phyloP scores from a whole-genome alignment of 2,329 filamentous ascomycete genomes.

The Aureobasidium melanogenum region DNA sequence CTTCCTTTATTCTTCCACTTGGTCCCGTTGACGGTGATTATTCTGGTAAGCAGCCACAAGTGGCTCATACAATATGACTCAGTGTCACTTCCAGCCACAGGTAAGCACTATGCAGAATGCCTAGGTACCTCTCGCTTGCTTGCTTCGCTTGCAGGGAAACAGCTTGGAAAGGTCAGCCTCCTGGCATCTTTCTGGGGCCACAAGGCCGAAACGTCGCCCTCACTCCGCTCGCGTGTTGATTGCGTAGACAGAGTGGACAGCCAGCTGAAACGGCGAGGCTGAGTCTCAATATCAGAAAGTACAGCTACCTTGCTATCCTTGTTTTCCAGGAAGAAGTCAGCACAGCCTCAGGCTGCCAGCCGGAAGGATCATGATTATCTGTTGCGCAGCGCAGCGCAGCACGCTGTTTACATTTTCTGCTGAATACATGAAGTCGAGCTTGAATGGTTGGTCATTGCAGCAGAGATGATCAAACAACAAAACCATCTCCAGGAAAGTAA shows the following conservation, averaged over 20 bases:
- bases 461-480: neutral
- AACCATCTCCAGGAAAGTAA: neutral
- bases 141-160: neutral
- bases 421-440: neutral
- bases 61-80: neutral
- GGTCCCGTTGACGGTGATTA: neutral
- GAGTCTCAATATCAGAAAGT: neutral
- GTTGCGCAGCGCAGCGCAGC: neutral
- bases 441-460: neutral
- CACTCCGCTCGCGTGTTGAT: neutral
- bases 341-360: neutral
- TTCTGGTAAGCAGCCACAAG: slow-evolving; percentile 2
- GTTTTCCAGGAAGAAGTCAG: neutral
- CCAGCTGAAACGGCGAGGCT: neutral
- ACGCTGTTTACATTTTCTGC: neutral
- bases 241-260: neutral
- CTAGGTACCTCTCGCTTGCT: neutral
- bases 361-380: neutral
- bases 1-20: neutral
- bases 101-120: neutral
- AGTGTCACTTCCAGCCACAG: neutral
- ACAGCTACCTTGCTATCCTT: neutral
- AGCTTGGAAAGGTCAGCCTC: neutral
- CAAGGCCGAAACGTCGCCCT: neutral
- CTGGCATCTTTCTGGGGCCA: neutral